A percentile compares a stretch with the other conserved stretches of the same genome.
phyloP scores from a whole-genome alignment of 2,329 filamentous ascomycete species.

The Fusarium sp. region DNA sequence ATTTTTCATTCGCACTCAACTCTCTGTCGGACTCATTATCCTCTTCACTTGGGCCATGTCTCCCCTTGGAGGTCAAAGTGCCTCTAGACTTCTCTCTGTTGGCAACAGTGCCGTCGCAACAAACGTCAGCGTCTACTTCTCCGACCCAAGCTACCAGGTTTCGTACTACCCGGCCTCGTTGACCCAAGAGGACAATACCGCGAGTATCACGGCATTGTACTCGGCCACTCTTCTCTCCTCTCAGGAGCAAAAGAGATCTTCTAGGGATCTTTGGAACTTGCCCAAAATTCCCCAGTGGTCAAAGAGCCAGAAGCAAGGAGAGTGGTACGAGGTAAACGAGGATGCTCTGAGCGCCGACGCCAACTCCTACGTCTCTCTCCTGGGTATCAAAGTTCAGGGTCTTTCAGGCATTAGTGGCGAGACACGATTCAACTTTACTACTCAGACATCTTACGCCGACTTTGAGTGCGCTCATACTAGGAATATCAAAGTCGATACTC shows the following conservation, averaged over 20 bases:
- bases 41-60: slow-evolving; percentile 12
- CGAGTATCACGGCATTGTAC: background rate
- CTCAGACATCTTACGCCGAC: background rate
- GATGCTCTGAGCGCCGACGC: background rate
- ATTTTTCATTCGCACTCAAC: slow-evolving; percentile 2
- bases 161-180: background rate
- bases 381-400: slow-evolving; percentile 2
- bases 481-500: background rate
- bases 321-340: background rate
- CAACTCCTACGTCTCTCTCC: slow-evolving; percentile 1
- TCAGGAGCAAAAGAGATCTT: background rate
- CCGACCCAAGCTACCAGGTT: background rate
- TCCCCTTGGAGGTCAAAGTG: slow-evolving; percentile 17
- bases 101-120: background rate
- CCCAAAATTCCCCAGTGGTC: slow-evolving; percentile 20
- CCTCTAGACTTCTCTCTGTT: background rate
- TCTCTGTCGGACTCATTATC: background rate
- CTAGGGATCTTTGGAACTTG: slow-evolving; percentile 15
- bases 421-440: background rate
- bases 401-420: background rate
- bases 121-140: background rate
- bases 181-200: background rate
- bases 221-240: background rate
- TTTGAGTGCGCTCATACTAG: background rate
- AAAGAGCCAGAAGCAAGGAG: background rate